Evolutionary conservation across 2,329 filamentous ascomycete species (phyloP).

Genomic region (Leptographium procerum): DNA sequence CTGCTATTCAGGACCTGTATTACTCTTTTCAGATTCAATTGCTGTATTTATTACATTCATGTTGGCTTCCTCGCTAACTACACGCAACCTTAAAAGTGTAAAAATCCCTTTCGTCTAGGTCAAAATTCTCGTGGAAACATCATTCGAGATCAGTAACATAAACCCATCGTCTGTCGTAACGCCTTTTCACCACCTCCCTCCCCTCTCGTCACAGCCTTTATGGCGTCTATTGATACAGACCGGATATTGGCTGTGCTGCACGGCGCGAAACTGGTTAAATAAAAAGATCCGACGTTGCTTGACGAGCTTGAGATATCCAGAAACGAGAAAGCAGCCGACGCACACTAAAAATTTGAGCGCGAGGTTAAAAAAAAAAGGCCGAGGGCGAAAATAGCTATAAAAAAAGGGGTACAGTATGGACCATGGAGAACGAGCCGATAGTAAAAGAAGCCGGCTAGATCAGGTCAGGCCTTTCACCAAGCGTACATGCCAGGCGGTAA

Average conservation of each 20-base stretch:
- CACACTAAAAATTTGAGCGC: background rate
- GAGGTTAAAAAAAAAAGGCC: background rate
- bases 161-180: conserved; percentile 1
- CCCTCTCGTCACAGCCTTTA: background rate
- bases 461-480: conserved; percentile 21
- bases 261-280: background rate
- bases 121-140: background rate
- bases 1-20: background rate
- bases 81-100: background rate
- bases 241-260: background rate
- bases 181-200: background rate
- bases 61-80: background rate
- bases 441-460: too few species aligned
- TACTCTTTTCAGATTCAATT: background rate
- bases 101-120: background rate
- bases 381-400: background rate
- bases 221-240: background rate
- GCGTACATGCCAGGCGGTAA: conserved; percentile 23
- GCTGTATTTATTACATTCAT: background rate
- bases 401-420: background rate
- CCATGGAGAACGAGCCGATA: background rate
- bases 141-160: background rate
- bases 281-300: background rate
- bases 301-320: background rate
- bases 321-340: background rate